Conservation (phyloP, 768 basidiomycete genomes). For the Cubamyces lactineus region DNA sequence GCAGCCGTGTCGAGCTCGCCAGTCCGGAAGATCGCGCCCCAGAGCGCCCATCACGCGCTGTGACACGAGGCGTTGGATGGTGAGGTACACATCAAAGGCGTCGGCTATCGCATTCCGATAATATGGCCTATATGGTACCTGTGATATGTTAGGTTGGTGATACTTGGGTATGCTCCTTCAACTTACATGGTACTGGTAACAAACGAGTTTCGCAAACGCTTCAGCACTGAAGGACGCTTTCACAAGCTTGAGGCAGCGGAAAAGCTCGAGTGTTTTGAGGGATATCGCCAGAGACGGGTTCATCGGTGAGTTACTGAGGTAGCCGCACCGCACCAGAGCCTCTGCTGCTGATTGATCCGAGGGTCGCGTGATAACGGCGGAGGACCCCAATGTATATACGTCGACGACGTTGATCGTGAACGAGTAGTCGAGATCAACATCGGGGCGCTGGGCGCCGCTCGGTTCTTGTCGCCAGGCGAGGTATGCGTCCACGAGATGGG, state of each 20-base stretch:
- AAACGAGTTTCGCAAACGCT: constrained; percentile 26
- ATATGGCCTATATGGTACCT: constrained; percentile 33
- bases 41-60: constrained; percentile 30
- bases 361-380: neutral
- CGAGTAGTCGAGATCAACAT: neutral
- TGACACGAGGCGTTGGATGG: constrained; percentile 31
- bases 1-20: constrained; percentile 40
- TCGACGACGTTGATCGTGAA: constrained; percentile 16
- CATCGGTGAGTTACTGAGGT: constrained; percentile 15
- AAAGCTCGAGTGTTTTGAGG: constrained; percentile 23
- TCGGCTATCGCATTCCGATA: constrained; percentile 34
- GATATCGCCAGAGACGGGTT: constrained; percentile 22
- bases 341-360: neutral
- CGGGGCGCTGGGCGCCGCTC: too few relatives aligned
- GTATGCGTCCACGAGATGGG: constrained; percentile 1
- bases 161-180: neutral
- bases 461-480: constrained; percentile 6
- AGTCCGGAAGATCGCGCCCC: constrained; percentile 34
- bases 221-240: constrained; percentile 27
- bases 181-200: constrained; percentile 26
- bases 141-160: neutral
- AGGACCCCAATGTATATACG: constrained; percentile 1
- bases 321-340: constrained; percentile 10
- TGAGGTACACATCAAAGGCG: constrained; percentile 42
- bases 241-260: constrained; percentile 11